These are phyloP conservation scores for Calonectria henricotiae DNA, from an alignment of 2,329 filamentous ascomycete species.

Conservation along the genomic window DNA sequence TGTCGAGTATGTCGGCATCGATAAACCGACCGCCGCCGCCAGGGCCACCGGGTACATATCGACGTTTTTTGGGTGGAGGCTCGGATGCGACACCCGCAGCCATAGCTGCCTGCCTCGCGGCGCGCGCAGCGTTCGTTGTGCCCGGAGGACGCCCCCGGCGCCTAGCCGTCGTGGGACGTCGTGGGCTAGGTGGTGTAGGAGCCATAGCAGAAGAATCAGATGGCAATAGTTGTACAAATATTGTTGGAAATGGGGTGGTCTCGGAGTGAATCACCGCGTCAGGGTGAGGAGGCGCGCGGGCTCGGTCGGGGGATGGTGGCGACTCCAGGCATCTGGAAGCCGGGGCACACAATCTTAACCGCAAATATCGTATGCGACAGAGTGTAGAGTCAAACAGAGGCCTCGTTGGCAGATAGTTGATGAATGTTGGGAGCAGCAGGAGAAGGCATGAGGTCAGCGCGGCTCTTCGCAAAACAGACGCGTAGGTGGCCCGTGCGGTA, in stretches of 20 bases:
- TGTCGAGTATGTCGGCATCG: constrained; percentile 78
- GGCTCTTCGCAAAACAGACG: constrained; percentile 58
- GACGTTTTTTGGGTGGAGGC: constrained; percentile 79
- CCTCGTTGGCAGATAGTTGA: constrained; percentile 51
- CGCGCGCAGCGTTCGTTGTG: constrained; percentile 62
- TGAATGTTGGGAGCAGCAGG: constrained; percentile 52
- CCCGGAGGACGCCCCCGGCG: constrained; percentile 67
- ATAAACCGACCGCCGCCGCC: constrained; percentile 90
- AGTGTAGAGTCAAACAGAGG: constrained; percentile 43
- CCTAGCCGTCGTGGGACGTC: constrained; percentile 62
- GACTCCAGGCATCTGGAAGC: constrained; percentile 52
- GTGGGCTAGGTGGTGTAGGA: constrained; percentile 59
- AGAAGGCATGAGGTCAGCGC: constrained; percentile 58
- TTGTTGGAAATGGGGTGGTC: constrained; percentile 38
- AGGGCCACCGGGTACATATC: constrained; percentile 89
- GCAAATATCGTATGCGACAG: constrained; percentile 36
- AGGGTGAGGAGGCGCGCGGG: constrained; percentile 54
- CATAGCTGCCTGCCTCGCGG: constrained; percentile 58
- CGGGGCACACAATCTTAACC: constrained; percentile 38
- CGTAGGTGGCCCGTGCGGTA: constrained; percentile 15
- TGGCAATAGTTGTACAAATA: constrained; percentile 36
- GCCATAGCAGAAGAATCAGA: constrained; percentile 52
- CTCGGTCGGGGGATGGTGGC: constrained; percentile 54
- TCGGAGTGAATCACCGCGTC: constrained; percentile 49
- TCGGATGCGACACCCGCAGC: constrained; percentile 64